Evolutionary conservation across 148 eudicot genomes (phyloP).

Genomic region (Pharnaceum exiguum): DNA sequence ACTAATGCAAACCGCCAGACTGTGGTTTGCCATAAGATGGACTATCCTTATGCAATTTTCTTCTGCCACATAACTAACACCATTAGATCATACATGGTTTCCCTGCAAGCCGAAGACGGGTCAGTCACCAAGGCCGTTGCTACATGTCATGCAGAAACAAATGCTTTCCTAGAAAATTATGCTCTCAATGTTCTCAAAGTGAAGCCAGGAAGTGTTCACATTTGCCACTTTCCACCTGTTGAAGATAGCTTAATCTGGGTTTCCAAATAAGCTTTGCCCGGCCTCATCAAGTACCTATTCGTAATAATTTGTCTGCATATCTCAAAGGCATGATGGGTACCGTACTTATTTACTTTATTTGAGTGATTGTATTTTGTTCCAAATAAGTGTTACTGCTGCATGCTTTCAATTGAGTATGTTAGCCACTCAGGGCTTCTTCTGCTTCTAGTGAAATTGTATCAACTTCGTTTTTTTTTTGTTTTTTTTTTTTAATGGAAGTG

Average conservation of each 20-base stretch:
- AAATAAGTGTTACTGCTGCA: too few relatives aligned
- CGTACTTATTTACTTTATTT: too few relatives aligned
- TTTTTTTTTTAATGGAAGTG: too few relatives aligned
- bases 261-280: conserved; percentile 12
- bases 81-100: conserved; percentile 31
- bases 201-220: conserved; percentile 38
- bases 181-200: conserved; percentile 42
- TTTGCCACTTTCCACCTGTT: conserved; percentile 49
- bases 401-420: too few relatives aligned
- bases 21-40: conserved; percentile 44
- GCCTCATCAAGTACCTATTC: neutral
- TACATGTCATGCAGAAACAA: conserved; percentile 46
- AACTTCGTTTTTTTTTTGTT: too few relatives aligned
- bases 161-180: conserved; percentile 35
- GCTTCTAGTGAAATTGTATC: too few relatives aligned
- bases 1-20: conserved; percentile 6
- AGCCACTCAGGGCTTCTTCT: too few relatives aligned
- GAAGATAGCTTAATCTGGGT: conserved; percentile 49
- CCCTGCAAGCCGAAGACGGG: conserved; percentile 38
- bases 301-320: too few relatives aligned
- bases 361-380: too few relatives aligned
- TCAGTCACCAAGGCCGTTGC: conserved; percentile 34
- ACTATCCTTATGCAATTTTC: conserved; percentile 47
- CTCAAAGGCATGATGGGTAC: too few relatives aligned
- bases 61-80: conserved; percentile 39